Conservation (phyloP, 169 alveolate species). For the Cytauxzoon felis region DNA sequence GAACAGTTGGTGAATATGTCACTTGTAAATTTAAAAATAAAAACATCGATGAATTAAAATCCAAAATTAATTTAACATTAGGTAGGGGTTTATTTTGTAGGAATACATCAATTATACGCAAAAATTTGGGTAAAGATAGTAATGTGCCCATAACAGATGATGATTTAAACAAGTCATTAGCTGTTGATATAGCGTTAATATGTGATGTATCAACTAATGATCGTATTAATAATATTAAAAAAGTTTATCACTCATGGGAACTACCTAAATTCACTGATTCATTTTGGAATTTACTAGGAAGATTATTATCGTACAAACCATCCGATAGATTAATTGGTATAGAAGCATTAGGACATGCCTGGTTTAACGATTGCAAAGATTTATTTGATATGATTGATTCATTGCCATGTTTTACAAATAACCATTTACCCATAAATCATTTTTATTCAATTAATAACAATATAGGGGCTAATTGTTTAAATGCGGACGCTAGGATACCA, state of each 20-base stretch:
- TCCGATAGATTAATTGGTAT: conserved; percentile 20
- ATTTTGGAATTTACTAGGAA: conserved; percentile 34
- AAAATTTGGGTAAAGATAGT: not conserved
- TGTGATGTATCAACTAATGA: conserved; percentile 15
- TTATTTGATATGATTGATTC: conserved; percentile 1
- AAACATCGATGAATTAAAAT: conserved; percentile 1
- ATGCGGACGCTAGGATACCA: not conserved
- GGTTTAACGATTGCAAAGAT: conserved; percentile 18
- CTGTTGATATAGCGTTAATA: conserved; percentile 27
- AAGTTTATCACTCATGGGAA: conserved; percentile 37
- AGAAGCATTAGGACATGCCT: conserved; percentile 46
- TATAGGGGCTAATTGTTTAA: not conserved
- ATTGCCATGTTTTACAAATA: not conserved
- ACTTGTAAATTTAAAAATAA: not conserved
- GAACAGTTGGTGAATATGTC: not conserved
- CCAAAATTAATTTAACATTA: conserved; percentile 1
- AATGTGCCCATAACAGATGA: conserved; percentile 21
- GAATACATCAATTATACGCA: conserved; percentile 1
- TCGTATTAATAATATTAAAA: conserved; percentile 11
- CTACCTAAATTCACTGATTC: conserved; percentile 13
- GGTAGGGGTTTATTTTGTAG: conserved; percentile 47
- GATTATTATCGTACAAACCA: conserved; percentile 34
- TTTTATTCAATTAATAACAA: conserved; percentile 15
- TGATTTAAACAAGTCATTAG: conserved; percentile 19
- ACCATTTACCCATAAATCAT: conserved; percentile 41